Percentiles rank a stretch among this genome's conserved stretches.
These are phyloP conservation scores for Paulownia fortunei DNA, from an alignment of 257 asterid genomes.

Conservation along the genomic window DNA sequence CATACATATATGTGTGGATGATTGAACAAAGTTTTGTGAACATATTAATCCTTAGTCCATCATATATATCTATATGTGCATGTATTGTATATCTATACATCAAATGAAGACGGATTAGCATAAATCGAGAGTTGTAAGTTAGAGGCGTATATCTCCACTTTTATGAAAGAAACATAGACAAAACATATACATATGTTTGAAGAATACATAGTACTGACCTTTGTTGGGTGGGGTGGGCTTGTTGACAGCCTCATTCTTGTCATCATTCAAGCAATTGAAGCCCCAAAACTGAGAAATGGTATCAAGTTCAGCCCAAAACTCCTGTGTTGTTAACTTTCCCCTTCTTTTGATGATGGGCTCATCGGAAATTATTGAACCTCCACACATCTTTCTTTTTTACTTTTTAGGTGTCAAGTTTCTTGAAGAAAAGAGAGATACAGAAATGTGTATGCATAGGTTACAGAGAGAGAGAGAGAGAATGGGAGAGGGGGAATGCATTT, in stretches of 20 bases:
- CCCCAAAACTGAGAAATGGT: constrained; percentile 69
- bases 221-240: constrained; percentile 33
- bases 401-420: background rate
- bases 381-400: constrained; percentile 60
- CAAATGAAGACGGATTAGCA: too few relatives aligned
- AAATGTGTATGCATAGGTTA: constrained; percentile 13
- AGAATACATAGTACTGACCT: constrained; percentile 35
- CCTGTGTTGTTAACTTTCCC: constrained; percentile 54
- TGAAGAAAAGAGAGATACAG: constrained; percentile 24
- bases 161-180: background rate
- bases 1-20: background rate
- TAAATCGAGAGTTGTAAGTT: too few relatives aligned
- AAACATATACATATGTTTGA: background rate
- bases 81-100: background rate
- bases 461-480: constrained; percentile 18
- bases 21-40: background rate
- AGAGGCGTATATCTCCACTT: too few relatives aligned
- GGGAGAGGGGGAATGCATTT: constrained; percentile 10
- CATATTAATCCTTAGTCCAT: background rate
- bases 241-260: background rate
- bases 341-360: constrained; percentile 53
- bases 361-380: constrained; percentile 82
- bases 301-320: constrained; percentile 77
- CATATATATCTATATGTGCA: background rate
- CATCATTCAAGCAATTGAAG: constrained; percentile 43